Base-by-base conservation (phyloP, 2,329 filamentous ascomycete species). In the Hypocrella siamensis region DNA sequence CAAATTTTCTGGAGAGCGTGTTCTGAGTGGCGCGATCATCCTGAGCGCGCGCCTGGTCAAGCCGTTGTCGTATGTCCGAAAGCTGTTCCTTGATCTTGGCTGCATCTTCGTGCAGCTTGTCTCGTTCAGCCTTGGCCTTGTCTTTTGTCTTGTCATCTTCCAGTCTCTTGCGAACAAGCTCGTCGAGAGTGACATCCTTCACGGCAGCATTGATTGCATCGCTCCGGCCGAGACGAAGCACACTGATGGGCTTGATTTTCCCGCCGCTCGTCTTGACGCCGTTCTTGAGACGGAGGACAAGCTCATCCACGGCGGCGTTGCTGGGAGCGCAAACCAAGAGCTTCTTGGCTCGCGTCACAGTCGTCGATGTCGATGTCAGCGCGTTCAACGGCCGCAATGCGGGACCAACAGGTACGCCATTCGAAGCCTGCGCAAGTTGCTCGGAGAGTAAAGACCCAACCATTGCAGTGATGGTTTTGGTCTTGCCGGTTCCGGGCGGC, bases 391-490 rank as follows among this genome's bases (percentile, higher is more conserved):
- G 48, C 14, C 52, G 47, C 26, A 49, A 12, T 3, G 52, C 46
- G 10, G 39, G 44, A 6, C 51, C 47, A 5, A 56, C 37, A 10
- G 50, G 47, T 11, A 49, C 46, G 12, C 52, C 46, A 33, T 50
- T 49, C 33, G 48, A 41, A 5, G 40, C 37, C 35, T 51, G 57
- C 40, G 44, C 54, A 37, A 46, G 48, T 43, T 52, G 53, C 36
- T 55, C 57, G 10, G 38, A 54, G n/a, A 46, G 42, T 12, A 98
- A 63, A 24, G 84, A 82, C 22, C 90, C 90, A 17, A 96, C 86
- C 65, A 98, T 92, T 19, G 88, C 90, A 34, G 93, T 73, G 38
- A 98, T 98, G 0, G 90, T 98, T 53, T 98, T 98, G 0, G 90
- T 98, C 60, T 98, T 98, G 48, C 88, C 90, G 4, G 90, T 94